Evolutionary conservation across 805 yeast species (phyloP).

Genomic region (Wickerhamomyces alni): DNA sequence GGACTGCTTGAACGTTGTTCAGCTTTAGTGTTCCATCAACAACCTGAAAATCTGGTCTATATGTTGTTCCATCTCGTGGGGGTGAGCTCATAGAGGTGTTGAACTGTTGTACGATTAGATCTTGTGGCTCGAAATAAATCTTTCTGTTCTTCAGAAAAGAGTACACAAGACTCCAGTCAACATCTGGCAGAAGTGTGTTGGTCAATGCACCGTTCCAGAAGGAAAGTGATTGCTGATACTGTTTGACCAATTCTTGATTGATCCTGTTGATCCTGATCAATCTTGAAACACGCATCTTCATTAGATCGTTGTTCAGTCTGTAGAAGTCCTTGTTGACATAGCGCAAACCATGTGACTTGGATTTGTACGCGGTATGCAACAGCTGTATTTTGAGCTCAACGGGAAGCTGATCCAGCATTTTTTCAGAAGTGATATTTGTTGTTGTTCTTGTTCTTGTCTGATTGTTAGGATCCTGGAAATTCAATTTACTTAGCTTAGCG

Average conservation of each 20-base stretch:
- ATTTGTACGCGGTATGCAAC: slow-evolving; percentile 15
- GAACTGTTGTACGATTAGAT: slow-evolving; percentile 26
- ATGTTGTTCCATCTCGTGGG: background rate
- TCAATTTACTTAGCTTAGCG: no score
- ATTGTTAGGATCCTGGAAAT: no score
- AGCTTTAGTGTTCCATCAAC: slow-evolving; percentile 2
- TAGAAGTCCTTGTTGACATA: slow-evolving; percentile 39
- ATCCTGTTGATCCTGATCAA: slow-evolving; percentile 5
- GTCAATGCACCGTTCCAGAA: slow-evolving; percentile 34
- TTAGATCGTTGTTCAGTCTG: slow-evolving; percentile 44
- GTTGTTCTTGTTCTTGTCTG: no score
- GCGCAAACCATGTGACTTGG: slow-evolving; percentile 26
- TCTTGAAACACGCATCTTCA: slow-evolving; percentile 30
- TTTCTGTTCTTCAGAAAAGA: slow-evolving; percentile 46
- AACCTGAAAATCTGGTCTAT: background rate
- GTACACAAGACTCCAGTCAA: slow-evolving; percentile 44
- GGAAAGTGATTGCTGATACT: slow-evolving; percentile 15
- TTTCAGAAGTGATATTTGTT: background rate
- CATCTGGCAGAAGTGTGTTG: slow-evolving; percentile 20
- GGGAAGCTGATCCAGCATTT: slow-evolving; percentile 27
- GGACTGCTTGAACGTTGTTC: slow-evolving; percentile 7
- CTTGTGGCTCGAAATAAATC: slow-evolving; percentile 42
- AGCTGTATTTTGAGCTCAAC: slow-evolving; percentile 36
- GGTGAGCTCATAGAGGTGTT: background rate
- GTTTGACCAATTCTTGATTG: background rate